Evolutionary conservation across 2,329 filamentous ascomycete species (phyloP), one percentile per base, ranked within the genome.

Genomic region (Botrytis aclada): DNA sequence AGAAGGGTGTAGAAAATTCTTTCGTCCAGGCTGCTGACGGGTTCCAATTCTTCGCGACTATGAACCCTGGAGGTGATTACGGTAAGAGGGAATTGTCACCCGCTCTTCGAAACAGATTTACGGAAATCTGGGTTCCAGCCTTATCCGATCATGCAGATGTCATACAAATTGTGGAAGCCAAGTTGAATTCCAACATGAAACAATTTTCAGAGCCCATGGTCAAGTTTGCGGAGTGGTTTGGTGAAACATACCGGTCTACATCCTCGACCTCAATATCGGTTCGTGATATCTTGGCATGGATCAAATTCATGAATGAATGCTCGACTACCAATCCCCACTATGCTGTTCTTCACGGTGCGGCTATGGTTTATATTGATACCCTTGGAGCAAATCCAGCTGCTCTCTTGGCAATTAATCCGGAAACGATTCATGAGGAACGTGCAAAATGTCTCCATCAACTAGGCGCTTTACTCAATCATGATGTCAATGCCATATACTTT

Each of bases 41-140:
- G 0, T 99, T 98, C 82, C 95, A 99, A 79, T 98, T 99, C 82
- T 89, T 99, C 74, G 95, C 96, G 5, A 99, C 96, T 0, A 99
- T 99, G 96, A 99, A 99, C 77, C 96, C 96, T 14, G 97, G 97
- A 69, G 96, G 97, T 63, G 96, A 99, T 80, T 99, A 98, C 81
- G 96, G 96, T 76, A 99, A 99, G 84, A 94, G 95, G 77, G 96
- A 99, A 81, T 87, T 99, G 20, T 99, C 96, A 1, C 96, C 96
- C 4, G 97, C 96, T 22, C 84, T 99, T 74, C 89, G 96, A 63
- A 99, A 99, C 81, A 93, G 96, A 74, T 97, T 99, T 81, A 99
- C 96, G 0, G 96, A 99, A 82, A 98, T 99, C 14, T 99, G 96
- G 96, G 96, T 98, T 0, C 94, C 96, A 1, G 88, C 95, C 1